Evolutionary conservation across 495 filamentous ascomycete species (phyloP), one percentile per base, ranked within the genome.

Genomic region (Tuber melanosporum): DNA sequence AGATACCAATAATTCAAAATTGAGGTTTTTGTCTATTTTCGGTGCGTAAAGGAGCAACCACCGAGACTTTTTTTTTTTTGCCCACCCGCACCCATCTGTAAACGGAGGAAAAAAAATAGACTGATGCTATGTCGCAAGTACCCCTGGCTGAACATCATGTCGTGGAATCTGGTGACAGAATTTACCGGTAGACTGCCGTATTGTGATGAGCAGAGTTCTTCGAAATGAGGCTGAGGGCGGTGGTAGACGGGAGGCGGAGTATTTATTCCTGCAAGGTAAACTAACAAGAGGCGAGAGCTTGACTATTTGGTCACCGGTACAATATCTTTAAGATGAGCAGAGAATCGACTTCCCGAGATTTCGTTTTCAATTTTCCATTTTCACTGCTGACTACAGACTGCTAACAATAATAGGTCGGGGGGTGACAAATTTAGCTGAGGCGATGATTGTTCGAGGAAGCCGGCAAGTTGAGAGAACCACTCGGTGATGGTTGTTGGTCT

Each of bases 381-480:
- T 32, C 12, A 2, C 57, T 62, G 57, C 57, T 62, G 57, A 62
- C 57, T 26, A 32, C 49, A 62, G 39, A 41, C 39, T 41, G 39
- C 39, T 41, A 41, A 41, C 39, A 1, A 41, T 41, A 41, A 41
- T 41, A 41, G 39, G 2, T 41, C 39, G 39, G 39, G 39, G 39
- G 39, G 39, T 39, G 71, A 79, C 78, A 62, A 41, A 78, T 78
- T 41, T 74, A 76, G 78, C 39, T 74, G 77, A 66, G 76, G 72
- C 78, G 69, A 72, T 79, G 77, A 75, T 74, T 32, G 47, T 62
- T 62, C 57, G 57, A 62, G n/a, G 32, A 72, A 73, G 41, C 69
- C 46, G 47, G 57, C 66, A 46, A 69, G 46, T 75, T 72, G 19
- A 69, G 47, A 22, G 71, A 74, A 57, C 77, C 70, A 77, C 39